Percentiles rank a stretch among this genome's conserved stretches.
These are phyloP conservation scores for Boletellus emodensis DNA, from an alignment of 768 basidiomycete genomes.

Conservation along the genomic window DNA sequence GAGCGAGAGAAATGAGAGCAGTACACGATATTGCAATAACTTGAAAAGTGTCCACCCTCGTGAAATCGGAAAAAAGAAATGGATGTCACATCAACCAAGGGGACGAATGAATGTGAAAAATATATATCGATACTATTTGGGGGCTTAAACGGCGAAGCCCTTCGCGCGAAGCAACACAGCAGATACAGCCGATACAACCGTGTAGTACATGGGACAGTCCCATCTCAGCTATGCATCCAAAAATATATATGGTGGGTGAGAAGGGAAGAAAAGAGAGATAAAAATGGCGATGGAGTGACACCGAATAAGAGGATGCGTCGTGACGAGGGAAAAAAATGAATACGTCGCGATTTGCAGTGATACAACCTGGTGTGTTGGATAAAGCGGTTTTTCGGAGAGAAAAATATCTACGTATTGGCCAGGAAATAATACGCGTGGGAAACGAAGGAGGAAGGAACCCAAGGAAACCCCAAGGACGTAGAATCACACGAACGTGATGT, in stretches of 20 bases:
- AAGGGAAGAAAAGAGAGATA: constrained; percentile 1
- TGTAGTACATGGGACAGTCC: constrained; percentile 14
- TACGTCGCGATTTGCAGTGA: constrained; percentile 12
- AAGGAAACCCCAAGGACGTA: constrained; percentile 3
- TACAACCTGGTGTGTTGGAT: constrained; percentile 13
- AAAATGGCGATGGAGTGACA: background rate
- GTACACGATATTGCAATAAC: no score
- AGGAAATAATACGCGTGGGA: background rate
- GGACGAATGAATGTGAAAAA: constrained; percentile 1
- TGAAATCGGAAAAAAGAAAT: background rate
- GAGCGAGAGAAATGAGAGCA: no score
- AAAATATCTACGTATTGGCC: constrained; percentile 17
- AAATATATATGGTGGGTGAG: constrained; percentile 31
- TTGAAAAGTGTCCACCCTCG: no score
- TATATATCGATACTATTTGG: constrained; percentile 30
- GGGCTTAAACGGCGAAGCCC: constrained; percentile 50
- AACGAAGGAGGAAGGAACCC: background rate
- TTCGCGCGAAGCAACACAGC: constrained; percentile 36
- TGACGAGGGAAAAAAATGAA: background rate
- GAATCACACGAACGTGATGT: background rate
- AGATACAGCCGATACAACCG: constrained; percentile 25
- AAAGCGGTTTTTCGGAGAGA: constrained; percentile 7
- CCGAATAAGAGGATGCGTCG: background rate
- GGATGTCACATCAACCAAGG: background rate
- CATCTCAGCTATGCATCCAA: constrained; percentile 21